Base-by-base conservation (phyloP, 148 eudicot genomes). In the Rhododendron vialii region DNA sequence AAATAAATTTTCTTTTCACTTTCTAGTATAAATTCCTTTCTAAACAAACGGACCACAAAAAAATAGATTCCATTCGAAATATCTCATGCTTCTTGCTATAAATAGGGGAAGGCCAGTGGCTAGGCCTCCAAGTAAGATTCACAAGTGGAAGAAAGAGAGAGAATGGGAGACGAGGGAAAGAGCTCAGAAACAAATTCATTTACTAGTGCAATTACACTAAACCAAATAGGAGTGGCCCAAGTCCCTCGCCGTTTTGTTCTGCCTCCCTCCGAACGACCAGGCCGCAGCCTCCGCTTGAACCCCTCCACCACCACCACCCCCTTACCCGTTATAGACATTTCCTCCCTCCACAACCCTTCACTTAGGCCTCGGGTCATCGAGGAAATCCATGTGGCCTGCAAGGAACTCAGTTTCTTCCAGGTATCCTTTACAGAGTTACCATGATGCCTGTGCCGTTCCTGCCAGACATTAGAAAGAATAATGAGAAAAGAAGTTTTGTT, bases 361-460 rank as follows among this genome's bases (percentile, higher is more conserved):
- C 86, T 28, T 80, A 65, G 90, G 71, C 30, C 91, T 75, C 88
- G 14, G 57, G 35, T 82, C 24, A 83, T 89, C 4, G 57, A 78
- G 22, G 14, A 89, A 83, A 80, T 91, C 45, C 81, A 79, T 26
- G 2, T 78, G 24, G 91, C 91, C 77, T 89, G 92, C 91, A 55
- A 84, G 74, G 85, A 83, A 83, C 26, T 88, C 24, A 91, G 92
- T 43, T 74, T 85, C 75, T 91, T 91, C 82, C 92, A 91, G 92
- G 92, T 89, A 89, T 51, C 14, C 36, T 50, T 45, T 3, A 38
- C 5, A 18, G 45, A 15, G 38, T 59, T 36, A 14, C 9, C n/a
- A 57, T 82, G 71, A 57, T 82, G 71, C 26, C 71, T 4, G 57
- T 41, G 36, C 48, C 5, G 24, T 41, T 20, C 3, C 57, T 24